Base-by-base conservation (phyloP, 2,329 filamentous ascomycete species). In the Aureobasidium musti region DNA sequence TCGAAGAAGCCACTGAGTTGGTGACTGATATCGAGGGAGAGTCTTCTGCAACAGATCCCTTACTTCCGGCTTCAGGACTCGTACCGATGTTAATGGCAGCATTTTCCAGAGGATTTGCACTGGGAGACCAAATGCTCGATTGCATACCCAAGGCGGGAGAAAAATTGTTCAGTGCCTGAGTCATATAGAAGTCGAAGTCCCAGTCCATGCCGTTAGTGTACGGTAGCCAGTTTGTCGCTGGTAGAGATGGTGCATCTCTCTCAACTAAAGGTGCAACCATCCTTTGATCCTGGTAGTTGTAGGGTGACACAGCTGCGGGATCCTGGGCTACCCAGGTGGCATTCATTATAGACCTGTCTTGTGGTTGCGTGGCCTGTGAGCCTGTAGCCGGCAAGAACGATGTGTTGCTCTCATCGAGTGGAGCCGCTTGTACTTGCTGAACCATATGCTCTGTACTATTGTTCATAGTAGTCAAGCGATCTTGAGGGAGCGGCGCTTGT, bases 161-260 rank as follows among this genome's bases (percentile, higher is more conserved):
- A 13, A 63, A 52, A 10, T 49, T 63, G 35, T 63, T 63, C 21
- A 63, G 23, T 14, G 59, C 59, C 26, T 63, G 59, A 11, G 43
- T 45, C 59, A 63, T 63, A 33, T 63, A 63, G 8, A 63, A 63
- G 21, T 63, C 59, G n/a, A 63, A 63, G 21, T 63, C 59, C 45
- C 45, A 63, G 8, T 63, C 33, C 47, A 52, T 52, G 13, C 59
- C 33, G n/a, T 63, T 52, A 5, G 47, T 52, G 23, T 63, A 63
- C 2, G 59, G 59, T 10, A 63, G 21, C 59, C 59, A 63, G 8
- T 63, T 63, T 21, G 59, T 63, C 11, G 59, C 59, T n/a, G 59
- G 59, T 41, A 63, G 30, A n/a, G 59, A 30, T 7, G 45, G 11
- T 10, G 43, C n/a, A 30, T 63, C 47, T 28, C 33, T 28, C 5